These are phyloP conservation scores for Phytophthora pinifolia DNA, from an alignment of 352 stramenopile species.

Conservation along the genomic window DNA sequence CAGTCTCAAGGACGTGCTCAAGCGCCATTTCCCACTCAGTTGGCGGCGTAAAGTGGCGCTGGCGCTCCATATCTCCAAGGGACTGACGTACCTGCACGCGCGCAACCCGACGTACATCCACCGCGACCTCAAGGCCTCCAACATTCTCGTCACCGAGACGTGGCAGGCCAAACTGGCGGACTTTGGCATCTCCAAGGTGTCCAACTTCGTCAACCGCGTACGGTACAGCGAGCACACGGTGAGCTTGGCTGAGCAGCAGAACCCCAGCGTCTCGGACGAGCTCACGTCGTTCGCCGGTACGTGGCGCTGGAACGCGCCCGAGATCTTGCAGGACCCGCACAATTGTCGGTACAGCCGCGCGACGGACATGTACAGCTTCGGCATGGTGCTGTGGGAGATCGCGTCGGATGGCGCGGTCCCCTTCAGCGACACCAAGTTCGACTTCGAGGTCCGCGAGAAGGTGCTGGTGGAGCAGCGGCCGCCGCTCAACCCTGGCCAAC, in stretches of 20 bases:
- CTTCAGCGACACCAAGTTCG: constrained; percentile 64
- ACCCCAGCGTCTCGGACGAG: constrained; percentile 49
- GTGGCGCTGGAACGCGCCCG: constrained; percentile 71
- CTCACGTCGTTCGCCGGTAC: constrained; percentile 67
- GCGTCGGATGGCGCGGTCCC: constrained; percentile 57
- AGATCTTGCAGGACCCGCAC: constrained; percentile 64
- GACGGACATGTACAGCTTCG: constrained; percentile 77
- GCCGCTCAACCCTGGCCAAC: constrained; percentile 43
- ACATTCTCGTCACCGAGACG: constrained; percentile 72
- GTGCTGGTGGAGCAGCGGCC: constrained; percentile 56
- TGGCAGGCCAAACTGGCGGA: constrained; percentile 71
- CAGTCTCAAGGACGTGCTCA: constrained; percentile 75
- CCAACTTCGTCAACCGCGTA: constrained; percentile 44
- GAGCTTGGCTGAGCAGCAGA: constrained; percentile 36
- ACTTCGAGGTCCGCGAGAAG: constrained; percentile 69
- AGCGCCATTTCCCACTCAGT: constrained; percentile 50
- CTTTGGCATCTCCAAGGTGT: constrained; percentile 55
- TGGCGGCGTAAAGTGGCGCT: constrained; percentile 65
- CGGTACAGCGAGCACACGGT: constrained; percentile 37
- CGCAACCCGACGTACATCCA: constrained; percentile 78
- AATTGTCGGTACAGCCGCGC: constrained; percentile 63
- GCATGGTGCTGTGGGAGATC: constrained; percentile 78
- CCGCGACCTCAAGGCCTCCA: constrained; percentile 70
- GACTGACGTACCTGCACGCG: constrained; percentile 69
- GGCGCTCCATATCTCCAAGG: constrained; percentile 61